These are phyloP conservation scores for Barnettozyma wickerhamii DNA, from an alignment of 805 yeast species.

Conservation along the genomic window DNA sequence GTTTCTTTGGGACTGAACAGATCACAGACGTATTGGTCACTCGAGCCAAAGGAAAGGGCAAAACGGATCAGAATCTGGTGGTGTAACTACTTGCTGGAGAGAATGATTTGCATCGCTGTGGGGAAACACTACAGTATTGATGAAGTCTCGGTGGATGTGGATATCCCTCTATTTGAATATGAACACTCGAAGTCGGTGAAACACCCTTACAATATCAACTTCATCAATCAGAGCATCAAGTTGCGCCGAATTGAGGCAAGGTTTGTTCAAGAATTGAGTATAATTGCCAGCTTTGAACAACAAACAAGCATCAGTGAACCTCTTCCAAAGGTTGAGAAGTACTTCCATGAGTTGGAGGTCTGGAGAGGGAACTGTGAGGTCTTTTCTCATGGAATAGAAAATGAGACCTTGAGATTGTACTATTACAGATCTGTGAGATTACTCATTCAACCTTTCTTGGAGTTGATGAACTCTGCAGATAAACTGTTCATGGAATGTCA, in stretches of 20 bases:
- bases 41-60: conserved; percentile 27
- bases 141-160: conserved; percentile 44
- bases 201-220: conserved; percentile 25
- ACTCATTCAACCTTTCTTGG: conserved; percentile 60
- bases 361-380: conserved; percentile 55
- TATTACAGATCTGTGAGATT: conserved; percentile 58
- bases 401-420: conserved; percentile 53
- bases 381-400: conserved; percentile 46
- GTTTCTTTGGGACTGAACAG: conserved; percentile 34
- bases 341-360: conserved; percentile 48
- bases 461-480: conserved; percentile 56
- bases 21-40: conserved; percentile 30
- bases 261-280: conserved; percentile 46
- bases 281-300: conserved; percentile 28
- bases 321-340: conserved; percentile 46
- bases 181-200: conserved; percentile 33
- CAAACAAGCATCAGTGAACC: conserved; percentile 29
- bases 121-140: conserved; percentile 52
- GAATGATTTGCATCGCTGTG: conserved; percentile 57
- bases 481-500: conserved; percentile 60
- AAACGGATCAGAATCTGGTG: conserved; percentile 54
- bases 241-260: conserved; percentile 56
- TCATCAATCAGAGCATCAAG: conserved; percentile 53
- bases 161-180: conserved; percentile 47
- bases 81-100: conserved; percentile 59